These are phyloP conservation scores for Trichophyton simii DNA, from an alignment of 2,329 filamentous ascomycete genomes.

Conservation along the genomic window DNA sequence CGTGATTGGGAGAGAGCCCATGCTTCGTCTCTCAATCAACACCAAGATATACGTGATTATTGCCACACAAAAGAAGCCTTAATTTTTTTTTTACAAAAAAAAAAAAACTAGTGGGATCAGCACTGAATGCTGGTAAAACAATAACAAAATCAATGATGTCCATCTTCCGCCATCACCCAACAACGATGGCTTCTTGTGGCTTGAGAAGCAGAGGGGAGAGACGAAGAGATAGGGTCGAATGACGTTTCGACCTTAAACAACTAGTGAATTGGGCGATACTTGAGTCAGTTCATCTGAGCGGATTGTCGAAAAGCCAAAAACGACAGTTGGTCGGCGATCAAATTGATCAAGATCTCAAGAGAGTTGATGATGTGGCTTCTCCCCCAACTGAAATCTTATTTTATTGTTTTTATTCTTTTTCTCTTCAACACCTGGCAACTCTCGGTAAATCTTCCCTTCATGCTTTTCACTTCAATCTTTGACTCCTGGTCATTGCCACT, in stretches of 20 bases:
- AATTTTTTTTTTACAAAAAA: background rate
- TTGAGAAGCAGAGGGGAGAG: background rate
- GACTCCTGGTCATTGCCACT: background rate
- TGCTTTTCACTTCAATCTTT: background rate
- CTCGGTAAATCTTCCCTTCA: background rate
- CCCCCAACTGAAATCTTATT: constrained; percentile 1
- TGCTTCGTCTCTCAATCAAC: background rate
- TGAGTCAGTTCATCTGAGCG: background rate
- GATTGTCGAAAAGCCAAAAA: background rate
- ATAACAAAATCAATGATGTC: background rate
- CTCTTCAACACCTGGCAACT: background rate
- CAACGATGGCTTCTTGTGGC: background rate
- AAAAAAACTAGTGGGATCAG: background rate
- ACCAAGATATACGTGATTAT: background rate
- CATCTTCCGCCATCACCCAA: background rate
- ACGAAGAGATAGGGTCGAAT: background rate
- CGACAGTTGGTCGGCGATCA: constrained; percentile 1
- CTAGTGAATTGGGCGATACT: background rate
- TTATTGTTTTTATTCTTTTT: background rate
- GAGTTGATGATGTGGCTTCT: background rate
- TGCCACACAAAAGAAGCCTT: background rate
- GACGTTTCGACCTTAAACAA: background rate
- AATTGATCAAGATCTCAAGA: constrained; percentile 2
- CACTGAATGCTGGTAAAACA: background rate
- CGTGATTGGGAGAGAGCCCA: background rate